A percentile compares a stretch with the other conserved stretches of the same genome.
These are phyloP conservation scores for Leishmania major DNA, from an alignment of 208 protist genomes.

Conservation along the genomic window DNA sequence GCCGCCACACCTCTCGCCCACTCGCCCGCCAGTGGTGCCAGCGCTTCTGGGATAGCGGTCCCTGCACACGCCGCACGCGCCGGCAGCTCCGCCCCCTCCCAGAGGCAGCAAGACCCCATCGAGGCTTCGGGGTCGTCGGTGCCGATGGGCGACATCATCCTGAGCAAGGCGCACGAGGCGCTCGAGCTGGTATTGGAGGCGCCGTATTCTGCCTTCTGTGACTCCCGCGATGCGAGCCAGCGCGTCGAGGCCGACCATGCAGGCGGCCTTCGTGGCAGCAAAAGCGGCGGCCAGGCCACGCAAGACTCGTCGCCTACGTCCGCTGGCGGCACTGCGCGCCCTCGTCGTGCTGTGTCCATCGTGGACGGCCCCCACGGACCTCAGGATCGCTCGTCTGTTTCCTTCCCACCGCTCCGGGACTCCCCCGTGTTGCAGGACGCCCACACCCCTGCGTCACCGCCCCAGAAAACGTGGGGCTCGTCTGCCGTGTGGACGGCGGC, in stretches of 20 bases:
- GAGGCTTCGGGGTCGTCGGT: slow-evolving; percentile 14
- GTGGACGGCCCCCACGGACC: slow-evolving; percentile 13
- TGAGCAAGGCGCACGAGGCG: slow-evolving; percentile 64
- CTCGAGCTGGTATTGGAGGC: slow-evolving; percentile 25
- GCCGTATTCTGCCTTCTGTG: background rate
- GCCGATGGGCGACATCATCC: slow-evolving; percentile 64
- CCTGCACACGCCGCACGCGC: background rate
- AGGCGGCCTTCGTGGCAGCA: background rate
- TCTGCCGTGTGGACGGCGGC: background rate
- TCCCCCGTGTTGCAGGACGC: background rate
- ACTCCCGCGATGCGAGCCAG: background rate
- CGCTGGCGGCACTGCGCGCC: background rate
- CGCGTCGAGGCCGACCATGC: background rate
- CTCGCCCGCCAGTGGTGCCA: background rate
- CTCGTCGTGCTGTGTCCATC: background rate
- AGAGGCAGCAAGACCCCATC: background rate
- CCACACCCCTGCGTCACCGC: background rate
- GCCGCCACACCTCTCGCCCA: background rate
- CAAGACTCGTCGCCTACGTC: slow-evolving; percentile 8
- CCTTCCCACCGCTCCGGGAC: background rate
- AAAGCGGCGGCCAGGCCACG: background rate
- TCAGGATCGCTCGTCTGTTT: background rate
- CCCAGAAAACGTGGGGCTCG: background rate
- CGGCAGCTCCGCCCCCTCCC: slow-evolving; percentile 1
- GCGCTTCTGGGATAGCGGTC: background rate